Base-by-base conservation (phyloP, 2,329 filamentous ascomycete genomes). In the Aspergillus transmontanensis region DNA sequence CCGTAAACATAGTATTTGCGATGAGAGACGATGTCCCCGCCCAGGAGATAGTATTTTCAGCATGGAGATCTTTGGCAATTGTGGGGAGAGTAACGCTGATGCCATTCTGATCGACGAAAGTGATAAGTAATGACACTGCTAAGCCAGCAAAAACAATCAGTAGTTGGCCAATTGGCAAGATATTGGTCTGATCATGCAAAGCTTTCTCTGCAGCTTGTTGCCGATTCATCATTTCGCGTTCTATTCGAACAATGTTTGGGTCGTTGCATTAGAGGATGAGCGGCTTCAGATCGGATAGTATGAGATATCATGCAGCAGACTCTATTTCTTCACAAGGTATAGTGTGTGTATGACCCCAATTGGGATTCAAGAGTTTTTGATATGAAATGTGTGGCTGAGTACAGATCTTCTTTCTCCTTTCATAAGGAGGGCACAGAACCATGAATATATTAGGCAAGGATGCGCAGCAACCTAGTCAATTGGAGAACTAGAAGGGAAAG, bases 11-110 rank as follows among this genome's bases (percentile, higher is more conserved):
- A 0, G 88, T 89, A 61, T 85, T 87, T 3, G 88, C 86, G 6
- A 92, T 82, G 5, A 92, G 79, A 67, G 90, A 92, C 19, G 87
- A 87, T 5, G 89, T 91, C 2, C 89, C 89, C 14, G 87, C 85
- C 90, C 89, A 92, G 71, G 91, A 91, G 54, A 88, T 88, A 2
- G 76, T 77, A 61, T 78, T 67, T 55, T 76, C 75, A 1, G 79
- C 79, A 59, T 79, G 67, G 23, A 85, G 76, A 59, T 86, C 82
- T 58, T 77, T 71, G 60, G 82, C 80, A 68, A 87, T 81, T 34
- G 83, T 83, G 32, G 85, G 85, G 45, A 87, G 72, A n/a, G 82
- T 81, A 2, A 82, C 79, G 2, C 81, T 82, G 60, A 88, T 84
- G 43, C 83, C 82, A 72, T 86, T 87, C 66, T 87, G 85, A 69